Conservation (phyloP, 306 rosid genomes). For the Glycine latifolia region DNA sequence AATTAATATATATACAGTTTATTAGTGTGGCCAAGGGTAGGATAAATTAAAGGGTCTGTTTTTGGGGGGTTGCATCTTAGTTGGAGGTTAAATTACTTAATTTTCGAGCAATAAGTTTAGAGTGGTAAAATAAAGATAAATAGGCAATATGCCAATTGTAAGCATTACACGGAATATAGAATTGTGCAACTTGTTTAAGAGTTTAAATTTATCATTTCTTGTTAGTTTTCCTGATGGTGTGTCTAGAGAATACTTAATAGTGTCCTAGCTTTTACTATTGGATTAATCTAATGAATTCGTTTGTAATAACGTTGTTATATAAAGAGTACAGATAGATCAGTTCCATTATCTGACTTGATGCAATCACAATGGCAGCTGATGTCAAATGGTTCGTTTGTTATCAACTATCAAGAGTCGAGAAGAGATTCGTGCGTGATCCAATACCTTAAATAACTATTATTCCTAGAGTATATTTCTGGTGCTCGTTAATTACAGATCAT, state of each 20-base stretch:
- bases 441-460: too few species aligned
- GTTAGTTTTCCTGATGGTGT: slow-evolving; percentile 6
- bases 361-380: slow-evolving; percentile 13
- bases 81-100: slow-evolving; percentile 42
- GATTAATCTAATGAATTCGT: slow-evolving; percentile 11
- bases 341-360: not conserved
- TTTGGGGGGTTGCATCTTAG: slow-evolving; percentile 2
- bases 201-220: slow-evolving; percentile 24
- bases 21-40: slow-evolving; percentile 33
- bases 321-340: not conserved
- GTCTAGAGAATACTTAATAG: slow-evolving; percentile 23
- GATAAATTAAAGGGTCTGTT: slow-evolving; percentile 37
- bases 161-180: slow-evolving; percentile 43
- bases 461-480: not conserved
- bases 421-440: not conserved
- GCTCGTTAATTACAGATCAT: not conserved
- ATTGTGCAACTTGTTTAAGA: slow-evolving; percentile 20
- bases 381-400: not conserved
- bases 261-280: not conserved
- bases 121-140: slow-evolving; percentile 38
- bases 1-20: slow-evolving; percentile 33
- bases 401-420: not conserved
- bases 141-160: slow-evolving; percentile 50
- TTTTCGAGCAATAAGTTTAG: slow-evolving; percentile 49
- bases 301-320: too few species aligned